Percentiles rank a stretch among this genome's conserved stretches.
phyloP scores from a whole-genome alignment of 2,329 filamentous ascomycete genomes.

The Hypocreales sp. region DNA sequence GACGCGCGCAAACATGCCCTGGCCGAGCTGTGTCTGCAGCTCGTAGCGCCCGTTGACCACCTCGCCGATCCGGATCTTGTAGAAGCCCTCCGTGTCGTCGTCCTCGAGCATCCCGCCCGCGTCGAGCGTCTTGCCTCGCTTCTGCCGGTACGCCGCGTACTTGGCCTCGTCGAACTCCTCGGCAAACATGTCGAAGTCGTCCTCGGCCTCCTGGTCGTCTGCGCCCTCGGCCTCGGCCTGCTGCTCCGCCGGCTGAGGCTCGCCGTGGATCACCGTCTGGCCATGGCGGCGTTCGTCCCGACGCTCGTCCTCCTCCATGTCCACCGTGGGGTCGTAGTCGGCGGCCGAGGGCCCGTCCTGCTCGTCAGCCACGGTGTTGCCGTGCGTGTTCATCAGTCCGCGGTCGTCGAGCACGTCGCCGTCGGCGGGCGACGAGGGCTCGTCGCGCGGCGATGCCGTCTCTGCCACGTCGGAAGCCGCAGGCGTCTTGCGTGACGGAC shows the following conservation, averaged over 20 bases:
- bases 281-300: slow-evolving; percentile 51
- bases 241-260: slow-evolving; percentile 12
- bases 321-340: slow-evolving; percentile 78
- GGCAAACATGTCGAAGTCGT: slow-evolving; percentile 81
- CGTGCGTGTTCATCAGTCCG: slow-evolving; percentile 48
- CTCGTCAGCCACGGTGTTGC: slow-evolving; percentile 21
- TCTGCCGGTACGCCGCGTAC: slow-evolving; percentile 36
- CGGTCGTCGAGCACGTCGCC: slow-evolving; percentile 52
- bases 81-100: slow-evolving; percentile 90
- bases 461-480: slow-evolving; percentile 14
- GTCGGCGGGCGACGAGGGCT: slow-evolving; percentile 36
- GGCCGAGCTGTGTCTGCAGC: slow-evolving; percentile 73
- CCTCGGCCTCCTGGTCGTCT: slow-evolving; percentile 47
- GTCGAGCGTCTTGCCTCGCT: slow-evolving; percentile 32
- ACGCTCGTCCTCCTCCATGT: slow-evolving; percentile 72
- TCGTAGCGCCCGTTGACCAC: slow-evolving; percentile 80
- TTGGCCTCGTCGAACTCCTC: slow-evolving; percentile 58
- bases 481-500: too few species aligned
- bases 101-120: slow-evolving; percentile 76
- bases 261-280: slow-evolving; percentile 34
- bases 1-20: slow-evolving; percentile 95
- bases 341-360: slow-evolving; percentile 77
- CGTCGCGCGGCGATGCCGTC: slow-evolving; percentile 30
- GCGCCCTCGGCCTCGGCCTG: slow-evolving; percentile 14
- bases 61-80: slow-evolving; percentile 87